Base-by-base conservation (phyloP, 2,329 filamentous ascomycete genomes). In the Incumbomyces lentus region DNA sequence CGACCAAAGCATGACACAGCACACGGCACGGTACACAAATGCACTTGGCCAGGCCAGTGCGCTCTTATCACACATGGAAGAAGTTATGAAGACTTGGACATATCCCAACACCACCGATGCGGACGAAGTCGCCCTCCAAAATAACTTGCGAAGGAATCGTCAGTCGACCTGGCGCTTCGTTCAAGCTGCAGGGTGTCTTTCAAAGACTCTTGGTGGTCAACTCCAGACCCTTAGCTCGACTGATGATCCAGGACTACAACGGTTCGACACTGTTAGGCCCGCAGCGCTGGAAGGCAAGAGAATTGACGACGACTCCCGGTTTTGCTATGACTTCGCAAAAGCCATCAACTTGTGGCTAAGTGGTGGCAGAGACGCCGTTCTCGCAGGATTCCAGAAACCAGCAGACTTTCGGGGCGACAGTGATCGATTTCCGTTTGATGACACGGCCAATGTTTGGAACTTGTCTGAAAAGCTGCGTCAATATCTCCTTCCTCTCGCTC, bases 261-360 rank as follows among this genome's bases (percentile, higher is more conserved):
- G 64, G 38, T 78, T 78, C 53, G 59, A 65, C n/a, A 63, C 66
- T 16, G 71, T 79, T 19, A 62, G 61, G 35, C 69, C 69, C 14
- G 69, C 73, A 0, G 61, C 68, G 39, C 61, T 65, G 17, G 66
- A 75, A 57, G 53, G 50, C 38, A 55, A 46, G 45, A 49, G 49
- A 18, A 59, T 70, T 53, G 56, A 68, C 16, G 56, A 66, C 11
- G 53, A 55, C 6, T 63, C 68, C 16, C 69, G 76, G 37, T 82
- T 82, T 57, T 69, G 69, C n/a, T 81, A 80, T 54, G 78, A 82
- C 52, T 82, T 82, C 53, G 55, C 82, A 19, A 79, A 77, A 58
- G 76, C 78, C 1, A 78, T 82, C 36, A 57, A 79, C 2, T 64
- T 81, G 1, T 82, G 78, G 75, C 62, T 82, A 2, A 74, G 78